Conservation (phyloP, 108 stramenopile species). For the Schizochytrium sp. region DNA sequence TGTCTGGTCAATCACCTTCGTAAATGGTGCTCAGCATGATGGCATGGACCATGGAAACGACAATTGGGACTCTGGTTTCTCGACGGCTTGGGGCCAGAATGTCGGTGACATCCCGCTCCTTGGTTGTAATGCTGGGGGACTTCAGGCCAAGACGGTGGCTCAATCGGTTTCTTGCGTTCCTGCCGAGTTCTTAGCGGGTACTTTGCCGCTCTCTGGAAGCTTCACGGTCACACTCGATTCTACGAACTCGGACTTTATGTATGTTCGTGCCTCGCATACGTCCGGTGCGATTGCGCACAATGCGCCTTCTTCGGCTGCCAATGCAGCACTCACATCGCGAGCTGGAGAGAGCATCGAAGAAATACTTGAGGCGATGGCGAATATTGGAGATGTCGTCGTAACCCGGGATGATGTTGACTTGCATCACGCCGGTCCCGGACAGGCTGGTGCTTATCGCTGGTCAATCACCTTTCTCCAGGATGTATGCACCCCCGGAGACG, state of each 20-base stretch:
- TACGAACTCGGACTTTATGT: constrained; percentile 48
- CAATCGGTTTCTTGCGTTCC: constrained; percentile 55
- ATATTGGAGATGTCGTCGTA: constrained; percentile 69
- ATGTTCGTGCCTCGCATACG: constrained; percentile 36
- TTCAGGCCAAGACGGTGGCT: constrained; percentile 56
- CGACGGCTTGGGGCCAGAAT: constrained; percentile 75
- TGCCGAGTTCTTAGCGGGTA: constrained; percentile 52
- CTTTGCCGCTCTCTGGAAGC: constrained; percentile 58
- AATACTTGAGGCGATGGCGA: constrained; percentile 60
- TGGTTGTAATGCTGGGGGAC: constrained; percentile 45
- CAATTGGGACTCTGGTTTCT: constrained; percentile 65
- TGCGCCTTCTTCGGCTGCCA: constrained; percentile 49
- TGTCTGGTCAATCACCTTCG: constrained; percentile 37
- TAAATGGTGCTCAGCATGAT: constrained; percentile 24
- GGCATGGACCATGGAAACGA: constrained; percentile 46
- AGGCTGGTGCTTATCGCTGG: constrained; percentile 31
- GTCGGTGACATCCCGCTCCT: constrained; percentile 58
- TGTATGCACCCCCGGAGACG: background rate
- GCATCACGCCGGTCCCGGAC: constrained; percentile 22
- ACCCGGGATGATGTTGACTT: constrained; percentile 51
- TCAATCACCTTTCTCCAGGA: constrained; percentile 48
- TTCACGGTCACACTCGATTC: constrained; percentile 67
- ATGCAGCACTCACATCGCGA: constrained; percentile 49
- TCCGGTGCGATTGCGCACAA: constrained; percentile 66
- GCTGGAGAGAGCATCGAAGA: constrained; percentile 69